Evolutionary conservation across 495 filamentous ascomycete genomes (phyloP).

Genomic region (Talaromyces borbonicus): DNA sequence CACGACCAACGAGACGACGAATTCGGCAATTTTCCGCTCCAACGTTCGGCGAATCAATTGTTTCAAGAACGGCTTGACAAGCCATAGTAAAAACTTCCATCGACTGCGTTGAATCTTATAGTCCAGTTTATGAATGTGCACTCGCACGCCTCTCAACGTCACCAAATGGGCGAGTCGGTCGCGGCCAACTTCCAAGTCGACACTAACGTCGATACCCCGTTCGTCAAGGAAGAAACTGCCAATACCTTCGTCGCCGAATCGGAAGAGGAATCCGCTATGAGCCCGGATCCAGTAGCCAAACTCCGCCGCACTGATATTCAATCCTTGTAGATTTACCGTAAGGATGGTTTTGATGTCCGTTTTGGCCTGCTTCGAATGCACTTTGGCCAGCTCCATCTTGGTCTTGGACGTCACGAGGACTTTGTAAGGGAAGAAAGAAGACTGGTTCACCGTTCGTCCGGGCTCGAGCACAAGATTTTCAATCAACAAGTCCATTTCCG

Average conservation of each 20-base stretch:
- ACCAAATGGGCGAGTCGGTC: constrained; percentile 71
- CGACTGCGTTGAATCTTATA: constrained; percentile 66
- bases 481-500: constrained; percentile 72
- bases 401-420: constrained; percentile 75
- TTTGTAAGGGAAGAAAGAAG: constrained; percentile 81
- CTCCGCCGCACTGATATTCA: constrained; percentile 74
- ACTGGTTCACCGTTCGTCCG: constrained; percentile 70
- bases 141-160: constrained; percentile 61
- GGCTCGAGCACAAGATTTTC: constrained; percentile 90
- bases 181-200: constrained; percentile 71
- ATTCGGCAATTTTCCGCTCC: constrained; percentile 65
- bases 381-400: constrained; percentile 75
- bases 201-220: constrained; percentile 72
- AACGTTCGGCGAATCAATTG: constrained; percentile 69
- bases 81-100: constrained; percentile 68
- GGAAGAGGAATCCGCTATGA: constrained; percentile 57
- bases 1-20: constrained; percentile 58
- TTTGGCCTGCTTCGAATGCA: constrained; percentile 55
- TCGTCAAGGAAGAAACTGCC: constrained; percentile 77
- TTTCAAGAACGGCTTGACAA: constrained; percentile 75
- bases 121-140: constrained; percentile 76
- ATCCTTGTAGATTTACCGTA: constrained; percentile 65
- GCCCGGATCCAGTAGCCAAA: constrained; percentile 70
- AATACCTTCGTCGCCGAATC: constrained; percentile 70
- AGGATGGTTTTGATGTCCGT: constrained; percentile 58